Evolutionary conservation across 179 eudicot genomes (phyloP).

Genomic region (Vitellaria paradoxa): DNA sequence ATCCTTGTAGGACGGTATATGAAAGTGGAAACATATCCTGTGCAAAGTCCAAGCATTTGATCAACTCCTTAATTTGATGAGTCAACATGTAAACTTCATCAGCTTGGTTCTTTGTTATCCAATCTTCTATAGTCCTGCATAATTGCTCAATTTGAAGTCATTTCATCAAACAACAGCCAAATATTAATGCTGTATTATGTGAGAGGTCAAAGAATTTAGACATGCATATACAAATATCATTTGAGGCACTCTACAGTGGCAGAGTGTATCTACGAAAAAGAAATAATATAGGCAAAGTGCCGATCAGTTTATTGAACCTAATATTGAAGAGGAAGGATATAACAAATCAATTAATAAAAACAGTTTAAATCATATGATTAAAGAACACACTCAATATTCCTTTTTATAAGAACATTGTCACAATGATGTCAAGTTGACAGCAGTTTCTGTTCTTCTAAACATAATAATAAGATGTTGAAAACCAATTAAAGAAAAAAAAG

Average conservation of each 20-base stretch:
- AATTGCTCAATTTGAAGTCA: not conserved
- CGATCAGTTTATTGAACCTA: not conserved
- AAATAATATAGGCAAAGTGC: not conserved
- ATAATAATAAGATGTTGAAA: not conserved
- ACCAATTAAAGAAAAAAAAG: not conserved
- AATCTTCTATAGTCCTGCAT: constrained; percentile 50
- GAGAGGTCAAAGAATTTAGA: not conserved
- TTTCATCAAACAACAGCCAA: not conserved
- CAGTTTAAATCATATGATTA: not conserved
- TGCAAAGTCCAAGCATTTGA: constrained; percentile 37
- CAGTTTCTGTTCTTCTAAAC: not conserved
- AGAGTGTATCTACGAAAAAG: not conserved
- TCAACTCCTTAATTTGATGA: constrained; percentile 45
- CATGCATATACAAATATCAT: not conserved
- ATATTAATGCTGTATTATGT: not conserved
- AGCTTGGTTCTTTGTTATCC: constrained; percentile 58
- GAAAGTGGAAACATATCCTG: constrained; percentile 53
- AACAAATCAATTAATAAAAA: not conserved
- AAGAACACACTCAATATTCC: not conserved
- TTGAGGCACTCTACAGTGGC: not conserved
- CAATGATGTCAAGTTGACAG: not conserved
- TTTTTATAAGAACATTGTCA: no score
- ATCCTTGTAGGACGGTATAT: constrained; percentile 41
- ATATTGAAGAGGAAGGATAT: not conserved
- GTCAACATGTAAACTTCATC: constrained; percentile 79